These are phyloP conservation scores for Plasmodium gaboni DNA, from an alignment of 169 alveolate genomes.

Conservation along the genomic window DNA sequence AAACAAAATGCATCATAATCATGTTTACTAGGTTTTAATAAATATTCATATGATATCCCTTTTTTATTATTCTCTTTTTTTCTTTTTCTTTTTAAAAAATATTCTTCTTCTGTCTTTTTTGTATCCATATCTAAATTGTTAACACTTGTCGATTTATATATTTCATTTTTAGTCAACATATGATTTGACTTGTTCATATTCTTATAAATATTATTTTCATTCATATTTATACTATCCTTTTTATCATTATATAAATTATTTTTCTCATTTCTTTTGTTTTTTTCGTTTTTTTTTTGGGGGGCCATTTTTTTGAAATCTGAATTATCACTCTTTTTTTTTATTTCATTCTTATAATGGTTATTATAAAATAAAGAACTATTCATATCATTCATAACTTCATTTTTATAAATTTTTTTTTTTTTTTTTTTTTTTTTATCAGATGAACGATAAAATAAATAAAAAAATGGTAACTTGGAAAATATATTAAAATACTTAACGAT, in stretches of 20 bases:
- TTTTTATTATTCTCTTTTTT: slow-evolving; percentile 54
- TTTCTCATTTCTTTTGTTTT: not conserved
- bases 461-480: too few relatives aligned
- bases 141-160: not conserved
- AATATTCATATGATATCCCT: slow-evolving; percentile 77
- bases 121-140: not conserved
- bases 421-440: too few relatives aligned
- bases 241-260: not conserved
- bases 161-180: not conserved
- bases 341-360: not conserved
- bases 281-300: not conserved
- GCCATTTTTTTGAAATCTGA: not conserved
- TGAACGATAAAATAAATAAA: too few relatives aligned
- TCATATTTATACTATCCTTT: not conserved
- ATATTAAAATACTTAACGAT: too few relatives aligned
- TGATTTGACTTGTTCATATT: too few relatives aligned
- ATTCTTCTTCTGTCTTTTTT: slow-evolving; percentile 11
- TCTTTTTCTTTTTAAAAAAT: slow-evolving; percentile 10
- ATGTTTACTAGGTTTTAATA: slow-evolving; percentile 61
- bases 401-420: too few relatives aligned
- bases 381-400: too few relatives aligned
- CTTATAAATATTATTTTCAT: too few relatives aligned
- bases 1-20: slow-evolving; percentile 76
- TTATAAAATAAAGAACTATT: too few relatives aligned
- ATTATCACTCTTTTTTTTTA: slow-evolving; percentile 5